Evolutionary conservation across 2,329 filamentous ascomycete genomes (phyloP), one percentile per base, ranked within the genome.

Genomic region (Phoma sp.): DNA sequence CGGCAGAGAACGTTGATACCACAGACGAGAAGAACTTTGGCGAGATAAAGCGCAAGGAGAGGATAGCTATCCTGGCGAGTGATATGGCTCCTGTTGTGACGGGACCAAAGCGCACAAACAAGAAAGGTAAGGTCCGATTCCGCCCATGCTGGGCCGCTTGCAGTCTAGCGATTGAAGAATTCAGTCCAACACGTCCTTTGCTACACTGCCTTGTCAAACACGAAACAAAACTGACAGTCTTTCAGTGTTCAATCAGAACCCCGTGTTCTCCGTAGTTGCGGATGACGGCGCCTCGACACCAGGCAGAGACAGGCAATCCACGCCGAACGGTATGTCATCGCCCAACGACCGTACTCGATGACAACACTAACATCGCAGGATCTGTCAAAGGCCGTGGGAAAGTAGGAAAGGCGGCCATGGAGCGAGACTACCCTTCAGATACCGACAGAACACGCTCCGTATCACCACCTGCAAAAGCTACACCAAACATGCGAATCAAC

Each of bases 1-100:
- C 78, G 1, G 64, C 76, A 24, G 91, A 95, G 75, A 95, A 95
- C 65, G 84, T 91, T 4, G 91, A 95, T 69, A 86, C 89, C 0
- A 78, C 80, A 15, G 85, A 87, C 51, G 89, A 93, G 75, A 77
- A 86, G 52, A 82, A 84, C 2, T 93, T 91, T 76, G 90, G 90
- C 25, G 81, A 85, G 60, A 81, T 84, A 63, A 93, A 92, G 78
- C 85, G 90, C 75, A 87, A 85, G 68, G 89, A 91, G 73, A 82
- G 90, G 46, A 88, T 87, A 62, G 70, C 77, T 65, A 93, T 93
- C 60, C 83, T 93, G 45, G 88, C 89, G 59, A 88, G 87, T 67
- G 90, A 93, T 66, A 88, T 90, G 71, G 86, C 85, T 25, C 88
- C 88, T 53, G 80, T 88, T 6, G 86, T 82, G 63, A 81, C 80